phyloP scores from a whole-genome alignment of 805 yeast species.

The Ogataea paraovalis region DNA sequence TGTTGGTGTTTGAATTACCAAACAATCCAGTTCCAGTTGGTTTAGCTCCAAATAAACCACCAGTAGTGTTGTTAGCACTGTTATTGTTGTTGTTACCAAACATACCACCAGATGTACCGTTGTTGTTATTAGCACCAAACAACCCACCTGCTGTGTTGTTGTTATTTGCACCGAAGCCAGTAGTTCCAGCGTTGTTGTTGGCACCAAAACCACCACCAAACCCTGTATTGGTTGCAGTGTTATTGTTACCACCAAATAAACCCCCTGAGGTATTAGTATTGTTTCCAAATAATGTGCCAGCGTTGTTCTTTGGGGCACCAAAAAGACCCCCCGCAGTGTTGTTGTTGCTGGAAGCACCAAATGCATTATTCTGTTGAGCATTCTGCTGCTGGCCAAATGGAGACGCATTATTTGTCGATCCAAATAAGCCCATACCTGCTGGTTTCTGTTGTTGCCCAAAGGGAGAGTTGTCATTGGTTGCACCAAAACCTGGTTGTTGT shows the following conservation, averaged over 20 bases:
- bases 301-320: constrained; percentile 23
- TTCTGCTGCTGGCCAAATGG: constrained; percentile 21
- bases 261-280: too few relatives aligned
- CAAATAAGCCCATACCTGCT: constrained; percentile 28
- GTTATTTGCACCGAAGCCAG: constrained; percentile 17
- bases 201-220: constrained; percentile 13
- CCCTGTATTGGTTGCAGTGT: constrained; percentile 11
- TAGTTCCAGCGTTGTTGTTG: constrained; percentile 12
- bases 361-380: constrained; percentile 31
- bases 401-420: constrained; percentile 12
- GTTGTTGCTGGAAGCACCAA: constrained; percentile 35
- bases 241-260: constrained; percentile 24
- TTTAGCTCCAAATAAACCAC: constrained; percentile 32
- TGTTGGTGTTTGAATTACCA: constrained; percentile 8
- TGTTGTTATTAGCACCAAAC: constrained; percentile 18
- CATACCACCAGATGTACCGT: constrained; percentile 17
- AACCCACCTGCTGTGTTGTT: constrained; percentile 19
- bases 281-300: constrained; percentile 13
- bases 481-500: constrained; percentile 7
- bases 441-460: constrained; percentile 16
- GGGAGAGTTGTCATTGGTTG: constrained; percentile 4
- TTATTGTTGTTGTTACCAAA: constrained; percentile 21
- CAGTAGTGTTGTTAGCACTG: constrained; percentile 13
- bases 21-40: constrained; percentile 3
- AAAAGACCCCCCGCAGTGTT: constrained; percentile 11